Conservation (phyloP, 495 filamentous ascomycete genomes). For the Aspergillus taichungensis region DNA sequence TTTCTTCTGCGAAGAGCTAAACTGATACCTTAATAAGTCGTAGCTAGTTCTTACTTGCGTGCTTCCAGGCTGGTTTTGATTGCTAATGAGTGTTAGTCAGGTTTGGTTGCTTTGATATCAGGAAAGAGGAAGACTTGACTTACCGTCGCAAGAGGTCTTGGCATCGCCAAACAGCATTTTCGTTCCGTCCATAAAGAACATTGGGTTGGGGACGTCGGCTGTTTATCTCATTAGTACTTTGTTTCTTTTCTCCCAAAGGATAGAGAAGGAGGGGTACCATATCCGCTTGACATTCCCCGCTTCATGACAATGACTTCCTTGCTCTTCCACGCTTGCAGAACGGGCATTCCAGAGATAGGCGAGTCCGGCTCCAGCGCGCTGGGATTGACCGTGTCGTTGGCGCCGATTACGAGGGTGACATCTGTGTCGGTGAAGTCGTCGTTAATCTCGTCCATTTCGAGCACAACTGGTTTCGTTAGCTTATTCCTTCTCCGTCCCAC, state of each 20-base stretch:
- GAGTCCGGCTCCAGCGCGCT: slow-evolving; percentile 72
- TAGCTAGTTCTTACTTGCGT: slow-evolving; percentile 18
- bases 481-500: neutral
- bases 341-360: slow-evolving; percentile 77
- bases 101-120: too few species aligned
- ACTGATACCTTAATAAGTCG: too few species aligned
- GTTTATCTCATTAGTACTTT: neutral
- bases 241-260: neutral
- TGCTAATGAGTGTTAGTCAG: slow-evolving; percentile 16
- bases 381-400: slow-evolving; percentile 80
- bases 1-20: neutral
- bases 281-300: slow-evolving; percentile 70
- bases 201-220: slow-evolving; percentile 78
- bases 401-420: slow-evolving; percentile 76
- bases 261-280: slow-evolving; percentile 37
- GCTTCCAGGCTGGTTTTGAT: slow-evolving; percentile 36
- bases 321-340: slow-evolving; percentile 81
- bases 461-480: slow-evolving; percentile 42
- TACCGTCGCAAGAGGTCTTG: slow-evolving; percentile 65
- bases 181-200: slow-evolving; percentile 79
- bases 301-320: slow-evolving; percentile 87
- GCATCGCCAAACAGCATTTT: slow-evolving; percentile 84
- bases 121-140: too few species aligned
- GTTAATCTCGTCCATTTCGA: slow-evolving; percentile 89
- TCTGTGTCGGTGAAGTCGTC: slow-evolving; percentile 77